Conservation (phyloP, 73 alveolate genomes). For the Blepharisma stoltei region DNA sequence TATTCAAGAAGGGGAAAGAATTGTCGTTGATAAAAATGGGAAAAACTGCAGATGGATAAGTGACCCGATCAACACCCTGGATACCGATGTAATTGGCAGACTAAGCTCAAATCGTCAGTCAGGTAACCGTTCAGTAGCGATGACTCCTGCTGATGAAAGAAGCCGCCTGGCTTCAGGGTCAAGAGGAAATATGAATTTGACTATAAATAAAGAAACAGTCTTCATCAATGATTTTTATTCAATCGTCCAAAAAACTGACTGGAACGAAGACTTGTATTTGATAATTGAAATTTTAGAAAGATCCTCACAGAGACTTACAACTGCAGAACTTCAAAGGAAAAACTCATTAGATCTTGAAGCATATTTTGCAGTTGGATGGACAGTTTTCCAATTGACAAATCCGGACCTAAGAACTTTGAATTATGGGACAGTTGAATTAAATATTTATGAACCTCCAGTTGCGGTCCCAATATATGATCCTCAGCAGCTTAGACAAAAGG, state of each 20-base stretch:
- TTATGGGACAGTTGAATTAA: constrained; percentile 16
- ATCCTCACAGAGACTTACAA: background rate
- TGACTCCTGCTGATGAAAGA: background rate
- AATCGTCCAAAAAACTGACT: background rate
- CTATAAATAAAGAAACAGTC: background rate
- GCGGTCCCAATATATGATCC: constrained; percentile 4
- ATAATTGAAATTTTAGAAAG: constrained; percentile 14
- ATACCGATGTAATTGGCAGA: background rate
- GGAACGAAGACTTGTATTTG: constrained; percentile 8
- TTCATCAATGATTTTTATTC: constrained; percentile 9
- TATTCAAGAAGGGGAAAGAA: constrained; percentile 55
- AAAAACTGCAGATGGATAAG: constrained; percentile 41
- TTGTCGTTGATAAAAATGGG: constrained; percentile 54
- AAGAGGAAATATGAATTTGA: background rate
- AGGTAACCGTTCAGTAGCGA: background rate
- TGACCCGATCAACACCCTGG: constrained; percentile 41
- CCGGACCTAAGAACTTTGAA: background rate
- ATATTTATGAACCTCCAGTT: constrained; percentile 31
- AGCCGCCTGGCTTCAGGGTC: background rate
- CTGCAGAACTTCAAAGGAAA: background rate
- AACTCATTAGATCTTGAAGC: background rate
- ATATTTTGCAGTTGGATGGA: constrained; percentile 19
- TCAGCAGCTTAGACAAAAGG: background rate
- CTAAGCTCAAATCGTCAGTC: background rate
- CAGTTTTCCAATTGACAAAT: background rate